These are phyloP conservation scores for Eucalyptus curtisii DNA, from an alignment of 345 rosid genomes.

Conservation along the genomic window DNA sequence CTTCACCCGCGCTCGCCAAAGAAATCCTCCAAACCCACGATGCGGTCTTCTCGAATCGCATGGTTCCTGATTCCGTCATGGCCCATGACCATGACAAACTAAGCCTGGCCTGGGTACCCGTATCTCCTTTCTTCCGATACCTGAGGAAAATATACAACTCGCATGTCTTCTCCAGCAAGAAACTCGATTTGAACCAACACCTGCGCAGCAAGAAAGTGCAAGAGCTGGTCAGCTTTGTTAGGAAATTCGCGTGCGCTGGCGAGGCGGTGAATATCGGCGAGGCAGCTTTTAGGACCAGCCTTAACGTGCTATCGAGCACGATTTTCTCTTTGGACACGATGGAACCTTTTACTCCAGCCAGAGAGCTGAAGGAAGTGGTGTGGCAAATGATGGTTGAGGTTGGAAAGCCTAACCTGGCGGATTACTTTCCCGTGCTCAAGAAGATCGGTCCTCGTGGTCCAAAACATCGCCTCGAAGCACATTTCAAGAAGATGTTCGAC, in stretches of 20 bases:
- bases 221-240: constrained; percentile 1
- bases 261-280: neutral
- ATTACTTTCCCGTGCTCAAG: constrained; percentile 13
- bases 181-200: constrained; percentile 12
- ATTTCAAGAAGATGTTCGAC: neutral
- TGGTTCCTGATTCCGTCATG: neutral
- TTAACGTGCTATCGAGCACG: neutral
- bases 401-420: constrained; percentile 18
- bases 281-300: constrained; percentile 1
- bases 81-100: constrained; percentile 10
- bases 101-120: constrained; percentile 16
- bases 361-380: neutral
- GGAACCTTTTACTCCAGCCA: neutral
- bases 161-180: constrained; percentile 8
- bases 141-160: constrained; percentile 14
- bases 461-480: neutral
- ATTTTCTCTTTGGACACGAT: constrained; percentile 1
- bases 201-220: constrained; percentile 2
- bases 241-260: neutral
- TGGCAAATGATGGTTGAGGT: constrained; percentile 1
- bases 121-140: constrained; percentile 17
- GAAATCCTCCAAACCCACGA: constrained; percentile 30
- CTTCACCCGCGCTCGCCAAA: constrained; percentile 21
- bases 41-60: constrained; percentile 5
- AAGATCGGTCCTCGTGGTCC: constrained; percentile 6